phyloP scores from a whole-genome alignment of 2,329 filamentous ascomycete genomes.

The Colletotrichum sp. region DNA sequence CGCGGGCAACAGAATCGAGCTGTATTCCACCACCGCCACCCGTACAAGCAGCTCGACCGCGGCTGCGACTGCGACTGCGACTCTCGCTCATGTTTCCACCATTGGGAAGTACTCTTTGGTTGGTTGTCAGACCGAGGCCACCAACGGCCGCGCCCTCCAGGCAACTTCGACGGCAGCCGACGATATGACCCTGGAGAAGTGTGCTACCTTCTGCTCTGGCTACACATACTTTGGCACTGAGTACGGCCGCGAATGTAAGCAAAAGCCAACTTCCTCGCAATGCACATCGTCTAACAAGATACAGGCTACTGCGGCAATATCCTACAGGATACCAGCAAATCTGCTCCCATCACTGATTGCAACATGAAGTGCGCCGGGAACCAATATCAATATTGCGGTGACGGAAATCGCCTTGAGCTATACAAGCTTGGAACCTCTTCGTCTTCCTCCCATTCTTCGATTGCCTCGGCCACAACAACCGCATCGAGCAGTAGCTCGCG shows the following conservation, averaged over 20 bases:
- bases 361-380: constrained; percentile 41
- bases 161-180: constrained; percentile 34
- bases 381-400: constrained; percentile 40
- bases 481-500: background rate
- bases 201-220: constrained; percentile 36
- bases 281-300: background rate
- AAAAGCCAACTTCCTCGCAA: background rate
- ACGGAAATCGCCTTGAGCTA: constrained; percentile 38
- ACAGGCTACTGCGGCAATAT: constrained; percentile 42
- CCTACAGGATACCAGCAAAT: constrained; percentile 33
- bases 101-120: constrained; percentile 37
- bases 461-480: background rate
- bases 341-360: constrained; percentile 36
- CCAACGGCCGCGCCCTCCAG: constrained; percentile 37
- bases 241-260: constrained; percentile 40
- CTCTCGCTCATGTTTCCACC: constrained; percentile 33
- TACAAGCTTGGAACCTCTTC: constrained; percentile 29
- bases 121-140: constrained; percentile 45
- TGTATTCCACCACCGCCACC: constrained; percentile 45
- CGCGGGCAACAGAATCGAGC: constrained; percentile 44
- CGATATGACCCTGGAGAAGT: constrained; percentile 42
- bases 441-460: background rate
- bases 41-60: constrained; percentile 28
- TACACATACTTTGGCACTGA: constrained; percentile 42
- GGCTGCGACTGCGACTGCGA: constrained; percentile 37